Evolutionary conservation across 2,329 filamentous ascomycete species (phyloP), one percentile per base, ranked within the genome.

Genomic region (Paraconiothyrium brasiliense): DNA sequence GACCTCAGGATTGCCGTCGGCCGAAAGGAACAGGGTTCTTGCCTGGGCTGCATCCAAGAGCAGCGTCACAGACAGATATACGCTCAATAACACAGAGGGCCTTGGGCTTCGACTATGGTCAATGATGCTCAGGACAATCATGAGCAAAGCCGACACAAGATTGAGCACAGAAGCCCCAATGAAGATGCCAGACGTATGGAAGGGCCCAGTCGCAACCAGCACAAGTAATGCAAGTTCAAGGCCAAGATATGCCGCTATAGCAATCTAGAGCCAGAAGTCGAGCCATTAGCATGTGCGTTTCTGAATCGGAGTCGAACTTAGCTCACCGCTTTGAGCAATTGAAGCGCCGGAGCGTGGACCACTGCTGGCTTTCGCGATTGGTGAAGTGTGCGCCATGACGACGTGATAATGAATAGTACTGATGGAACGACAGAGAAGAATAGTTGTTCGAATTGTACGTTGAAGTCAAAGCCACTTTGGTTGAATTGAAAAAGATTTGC

Each of bases 401-500:
- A 71, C 37, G 67, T 61, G 73, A 71, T 75, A 58, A 74, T 73
- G 46, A 79, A 56, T 30, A 78, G 58, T 16, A 61, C 55, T 9
- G 70, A 70, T 2, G 73, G 74, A 24, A 78, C 59, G 10, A 78
- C 69, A 1, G 73, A 74, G 62, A 76, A 74, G 58, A 76, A 76
- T 16, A 77, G 51, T 59, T 79, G 61, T 62, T 77, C 74, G 55
- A 77, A 77, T 54, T 73, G 67, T 30, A 77, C 13, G 44, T 67
- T 76, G 54, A 77, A 77, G 59, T 77, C 73, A 43, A 70, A 70
- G 20, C 44, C 39, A 13, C 37, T n/a, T 24, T 50, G n/a, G 27
- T 58, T 50, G 20, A 58, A 35, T 32, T 58, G 56, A 9, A 58
- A 35, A 24, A 58, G 30, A 30, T 51, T 32, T 10, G 20, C 22